phyloP scores from a whole-genome alignment of 116 monocot species.

The Dioscorea cayenensis region DNA sequence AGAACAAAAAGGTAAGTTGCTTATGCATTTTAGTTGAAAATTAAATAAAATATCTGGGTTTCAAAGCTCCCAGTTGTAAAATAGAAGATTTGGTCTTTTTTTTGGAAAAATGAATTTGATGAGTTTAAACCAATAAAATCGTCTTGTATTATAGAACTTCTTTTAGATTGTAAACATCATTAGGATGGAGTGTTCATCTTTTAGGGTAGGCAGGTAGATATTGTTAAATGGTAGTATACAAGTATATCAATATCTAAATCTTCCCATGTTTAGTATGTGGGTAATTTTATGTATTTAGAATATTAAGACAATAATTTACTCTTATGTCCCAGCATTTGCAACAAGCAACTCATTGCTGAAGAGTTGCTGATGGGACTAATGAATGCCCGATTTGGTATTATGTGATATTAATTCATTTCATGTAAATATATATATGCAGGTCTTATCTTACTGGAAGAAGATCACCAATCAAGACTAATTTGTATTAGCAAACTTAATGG shows the following conservation, averaged over 20 bases:
- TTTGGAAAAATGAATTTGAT: not conserved
- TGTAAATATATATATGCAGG: constrained; percentile 67
- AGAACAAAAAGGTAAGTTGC: constrained; percentile 18
- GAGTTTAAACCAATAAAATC: no score
- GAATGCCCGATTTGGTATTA: not conserved
- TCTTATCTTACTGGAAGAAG: constrained; percentile 34
- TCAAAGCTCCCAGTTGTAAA: not conserved
- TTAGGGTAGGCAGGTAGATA: no score
- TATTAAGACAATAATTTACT: not conserved
- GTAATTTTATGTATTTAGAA: not conserved
- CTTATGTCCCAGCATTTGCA: not conserved
- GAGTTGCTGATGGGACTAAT: constrained; percentile 11
- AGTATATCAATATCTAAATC: no score
- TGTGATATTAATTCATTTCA: constrained; percentile 44
- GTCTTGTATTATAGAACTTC: no score
- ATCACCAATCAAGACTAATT: constrained; percentile 38
- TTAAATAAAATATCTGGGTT: not conserved
- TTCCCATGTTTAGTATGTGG: not conserved
- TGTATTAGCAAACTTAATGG: constrained; percentile 52
- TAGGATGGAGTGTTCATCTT: no score
- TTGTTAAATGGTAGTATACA: no score
- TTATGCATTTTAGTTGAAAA: constrained; percentile 5
- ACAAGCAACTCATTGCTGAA: constrained; percentile 12
- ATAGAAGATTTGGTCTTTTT: not conserved
- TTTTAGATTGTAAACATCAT: no score